These are phyloP conservation scores for Aaosphaeria arxii DNA, from an alignment of 2,329 filamentous ascomycete genomes.

Conservation along the genomic window DNA sequence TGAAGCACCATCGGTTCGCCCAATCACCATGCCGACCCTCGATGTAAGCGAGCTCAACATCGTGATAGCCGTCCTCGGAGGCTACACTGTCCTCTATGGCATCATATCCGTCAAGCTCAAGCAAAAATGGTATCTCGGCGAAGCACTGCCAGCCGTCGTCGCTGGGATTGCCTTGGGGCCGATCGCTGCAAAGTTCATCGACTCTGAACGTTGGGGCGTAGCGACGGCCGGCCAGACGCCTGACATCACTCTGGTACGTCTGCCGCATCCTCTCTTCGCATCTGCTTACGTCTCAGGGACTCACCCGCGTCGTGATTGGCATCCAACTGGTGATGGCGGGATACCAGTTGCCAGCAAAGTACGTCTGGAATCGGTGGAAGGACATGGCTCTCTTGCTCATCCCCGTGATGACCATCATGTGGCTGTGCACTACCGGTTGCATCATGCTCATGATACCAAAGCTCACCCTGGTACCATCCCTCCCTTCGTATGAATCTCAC, in stretches of 20 bases:
- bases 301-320: slow-evolving; percentile 56
- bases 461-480: slow-evolving; percentile 28
- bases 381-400: background rate
- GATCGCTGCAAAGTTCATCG: slow-evolving; percentile 50
- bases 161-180: slow-evolving; percentile 51
- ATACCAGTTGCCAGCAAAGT: slow-evolving; percentile 56
- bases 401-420: slow-evolving; percentile 38
- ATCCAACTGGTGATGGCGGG: slow-evolving; percentile 59
- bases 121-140: slow-evolving; percentile 47
- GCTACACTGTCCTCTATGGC: slow-evolving; percentile 47
- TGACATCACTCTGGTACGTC: slow-evolving; percentile 35
- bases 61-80: slow-evolving; percentile 28
- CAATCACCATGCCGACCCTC: slow-evolving; percentile 41
- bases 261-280: background rate
- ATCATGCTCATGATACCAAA: slow-evolving; percentile 54
- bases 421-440: slow-evolving; percentile 55
- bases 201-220: slow-evolving; percentile 32
- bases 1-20: background rate
- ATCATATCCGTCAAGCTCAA: slow-evolving; percentile 40
- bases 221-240: slow-evolving; percentile 20
- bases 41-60: slow-evolving; percentile 50
- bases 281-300: slow-evolving; percentile 23
- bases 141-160: slow-evolving; percentile 46
- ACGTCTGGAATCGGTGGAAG: slow-evolving; percentile 18
- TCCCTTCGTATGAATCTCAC: background rate